Base-by-base conservation (phyloP, 345 rosid species). In the Hypericum perforatum region DNA sequence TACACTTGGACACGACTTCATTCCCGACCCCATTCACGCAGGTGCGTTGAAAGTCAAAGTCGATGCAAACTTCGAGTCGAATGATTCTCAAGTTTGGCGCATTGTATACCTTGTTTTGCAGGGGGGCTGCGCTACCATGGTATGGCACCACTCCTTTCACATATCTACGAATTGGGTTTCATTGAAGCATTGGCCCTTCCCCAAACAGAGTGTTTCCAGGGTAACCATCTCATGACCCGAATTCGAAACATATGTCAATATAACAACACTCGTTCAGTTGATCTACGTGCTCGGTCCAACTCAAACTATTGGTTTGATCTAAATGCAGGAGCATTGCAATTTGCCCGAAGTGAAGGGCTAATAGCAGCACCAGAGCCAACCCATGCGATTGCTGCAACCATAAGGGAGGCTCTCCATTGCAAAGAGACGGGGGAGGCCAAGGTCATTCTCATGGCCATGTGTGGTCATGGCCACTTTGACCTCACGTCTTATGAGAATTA, bases 391-490 rank as follows among this genome's bases (percentile, higher is more conserved):
- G 96, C 96, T 5, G 96, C 98, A 10, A 76, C 96, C 45, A 87
- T 91, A 48, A 68, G 83, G 74, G 95, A 91, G 71, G 98, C 96
- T 56, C 74, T 91, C 15, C 77, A 44, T 6, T 91, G 98, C 58
- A 84, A 53, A 62, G 85, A 84, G 73, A 74, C 80, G 0, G 89
- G 98, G 56, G 95, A 87, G 71, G 71, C 75, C 8, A 86, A 85
- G 74, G 96, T 87, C 36, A 91, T 91, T 73, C 81, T 91, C 7
- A 87, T 61, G 72, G 95, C 92, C 9, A 81, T 84, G 95, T 86
- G 98, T 68, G 98, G 98, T 29, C 98, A 91, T 54, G 98, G 98
- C 58, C 98, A 91, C 62, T 91, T 91, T 38, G 96, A 91, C 63
- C 78, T 91, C 53, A 9, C 87, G 3, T 64, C 98, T 7, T 90